A percentile compares a stretch with the other conserved stretches of the same genome.
phyloP scores from a whole-genome alignment of 345 rosid species.

The Brassica juncea region DNA sequence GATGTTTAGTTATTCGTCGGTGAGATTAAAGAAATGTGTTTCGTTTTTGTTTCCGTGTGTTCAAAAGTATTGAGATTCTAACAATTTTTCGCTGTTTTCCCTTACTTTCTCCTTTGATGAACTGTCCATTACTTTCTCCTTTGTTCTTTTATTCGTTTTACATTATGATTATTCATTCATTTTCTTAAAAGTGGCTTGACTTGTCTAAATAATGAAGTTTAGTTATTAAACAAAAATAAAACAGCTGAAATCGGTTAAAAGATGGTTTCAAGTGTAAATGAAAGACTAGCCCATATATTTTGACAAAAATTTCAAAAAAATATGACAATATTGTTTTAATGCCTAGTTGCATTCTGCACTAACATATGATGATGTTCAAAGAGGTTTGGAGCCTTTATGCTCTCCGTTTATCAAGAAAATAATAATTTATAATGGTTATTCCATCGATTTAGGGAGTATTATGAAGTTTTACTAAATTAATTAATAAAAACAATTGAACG shows the following conservation, averaged over 20 bases:
- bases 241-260: neutral
- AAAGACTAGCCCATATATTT: neutral
- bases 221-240: neutral
- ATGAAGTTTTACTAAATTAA: too few relatives aligned
- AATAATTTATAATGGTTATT: too few relatives aligned
- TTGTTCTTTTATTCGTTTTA: slow-evolving; percentile 19
- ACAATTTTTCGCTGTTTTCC: slow-evolving; percentile 11
- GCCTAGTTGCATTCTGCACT: too few relatives aligned
- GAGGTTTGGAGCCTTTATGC: too few relatives aligned
- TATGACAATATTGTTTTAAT: too few relatives aligned
- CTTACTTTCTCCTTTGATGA: neutral
- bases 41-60: slow-evolving; percentile 10
- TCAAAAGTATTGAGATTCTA: slow-evolving; percentile 29
- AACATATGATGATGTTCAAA: too few relatives aligned
- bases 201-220: neutral
- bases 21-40: slow-evolving; percentile 19
- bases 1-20: slow-evolving; percentile 16
- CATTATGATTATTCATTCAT: neutral
- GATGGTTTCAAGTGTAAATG: neutral
- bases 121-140: slow-evolving; percentile 33
- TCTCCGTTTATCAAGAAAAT: too few relatives aligned
- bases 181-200: neutral
- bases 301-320: too few relatives aligned
- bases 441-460: too few relatives aligned
- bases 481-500: too few relatives aligned